Percentiles rank a stretch among this genome's conserved stretches.
These are phyloP conservation scores for Colletotrichum sansevieriae DNA, from an alignment of 2,329 filamentous ascomycete species.

Conservation along the genomic window DNA sequence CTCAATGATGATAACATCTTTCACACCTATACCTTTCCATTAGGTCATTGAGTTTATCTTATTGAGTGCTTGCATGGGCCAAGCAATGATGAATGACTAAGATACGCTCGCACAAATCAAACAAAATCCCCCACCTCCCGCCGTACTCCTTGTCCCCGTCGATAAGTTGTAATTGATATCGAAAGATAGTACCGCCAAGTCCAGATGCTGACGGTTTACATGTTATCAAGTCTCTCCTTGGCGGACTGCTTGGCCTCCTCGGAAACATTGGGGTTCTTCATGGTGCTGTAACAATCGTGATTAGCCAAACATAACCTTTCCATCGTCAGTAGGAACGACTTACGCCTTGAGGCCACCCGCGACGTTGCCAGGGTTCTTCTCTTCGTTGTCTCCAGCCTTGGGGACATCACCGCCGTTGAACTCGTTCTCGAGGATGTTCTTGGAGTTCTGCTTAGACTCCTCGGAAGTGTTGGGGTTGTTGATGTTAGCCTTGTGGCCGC, in stretches of 20 bases:
- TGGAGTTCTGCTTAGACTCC: slow-evolving; percentile 68
- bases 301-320: accelerated
- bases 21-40: too few species aligned
- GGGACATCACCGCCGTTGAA: slow-evolving; percentile 57
- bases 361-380: slow-evolving; percentile 69
- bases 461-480: slow-evolving; percentile 69
- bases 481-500: slow-evolving; percentile 71
- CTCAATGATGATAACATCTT: too few species aligned
- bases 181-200: too few species aligned
- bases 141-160: background rate
- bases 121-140: background rate
- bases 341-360: slow-evolving; percentile 65
- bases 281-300: slow-evolving; percentile 50
- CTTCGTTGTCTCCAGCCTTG: slow-evolving; percentile 50
- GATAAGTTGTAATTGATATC: background rate
- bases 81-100: background rate
- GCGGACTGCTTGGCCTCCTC: slow-evolving; percentile 68
- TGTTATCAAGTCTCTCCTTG: slow-evolving; percentile 63
- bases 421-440: slow-evolving; percentile 64
- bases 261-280: slow-evolving; percentile 69
- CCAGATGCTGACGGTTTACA: slow-evolving; percentile 45
- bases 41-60: too few species aligned
- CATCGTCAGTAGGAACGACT: slow-evolving; percentile 42
- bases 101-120: background rate
- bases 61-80: background rate